Evolutionary conservation across 129 eudicot species (phyloP), one percentile per base, ranked within the genome.

Genomic region (Gnaphalium uliginosum): DNA sequence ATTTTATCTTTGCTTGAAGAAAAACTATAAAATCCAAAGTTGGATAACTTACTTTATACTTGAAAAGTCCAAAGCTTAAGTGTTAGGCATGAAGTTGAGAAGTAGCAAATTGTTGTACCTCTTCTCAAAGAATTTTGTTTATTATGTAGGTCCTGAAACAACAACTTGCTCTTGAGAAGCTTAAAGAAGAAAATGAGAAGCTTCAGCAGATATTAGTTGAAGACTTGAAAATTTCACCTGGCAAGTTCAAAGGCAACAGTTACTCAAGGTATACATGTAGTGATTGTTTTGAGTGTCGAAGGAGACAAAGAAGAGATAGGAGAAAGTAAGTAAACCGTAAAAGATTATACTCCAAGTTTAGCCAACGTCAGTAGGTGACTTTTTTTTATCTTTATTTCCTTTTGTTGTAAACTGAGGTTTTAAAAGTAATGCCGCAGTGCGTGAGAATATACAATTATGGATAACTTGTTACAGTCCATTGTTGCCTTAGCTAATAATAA

Each of bases 221-320:
- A 77, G 96, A 93, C 73, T 84, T 93, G 33, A 90, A 90, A 82
- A 72, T 93, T 76, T 81, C 88, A 18, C 89, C 96, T 0, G 78
- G 79, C 72, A 90, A 86, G 58, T 85, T 93, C 39, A 87, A 81
- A 81, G 70, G 82, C 56, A 83, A 83, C 24, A 51, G 54, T 30
- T 70, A 66, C 78, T 71, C 91, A 0, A 48, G 56, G 41, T 77
- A 80, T 81, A 78, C 92, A 37, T 90, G 95, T 77, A 58, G 83
- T 58, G 98, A 93, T 50, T 93, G 98, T 82, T 80, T 88, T 8
- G 96, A 90, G 75, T 90, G 98, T 76, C 91, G 96, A 69, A 90
- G 94, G 75, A 87, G 78, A 81, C 88, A 81, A 71, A 79, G 89
- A 67, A 90, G 30, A 71, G 78, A 79, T 27, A 72, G 83, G 78